phyloP scores from a whole-genome alignment of 805 yeast species.

The Cyberlindnera euphorbiiphila region DNA sequence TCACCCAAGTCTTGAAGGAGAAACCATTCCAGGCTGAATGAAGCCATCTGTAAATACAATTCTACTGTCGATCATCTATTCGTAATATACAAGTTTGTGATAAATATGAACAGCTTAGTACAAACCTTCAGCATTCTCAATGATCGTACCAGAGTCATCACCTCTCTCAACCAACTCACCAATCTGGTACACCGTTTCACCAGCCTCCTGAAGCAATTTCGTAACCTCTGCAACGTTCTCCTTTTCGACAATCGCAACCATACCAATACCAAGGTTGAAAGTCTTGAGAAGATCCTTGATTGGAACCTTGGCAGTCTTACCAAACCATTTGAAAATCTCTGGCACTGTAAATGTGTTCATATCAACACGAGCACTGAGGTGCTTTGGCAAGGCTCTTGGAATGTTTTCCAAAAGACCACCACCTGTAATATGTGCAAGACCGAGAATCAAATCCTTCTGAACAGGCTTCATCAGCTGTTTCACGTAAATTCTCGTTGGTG shows the following conservation, averaged over 20 bases:
- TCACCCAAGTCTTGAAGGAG: conserved; percentile 34
- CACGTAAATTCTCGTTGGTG: conserved; percentile 93
- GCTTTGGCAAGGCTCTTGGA: conserved; percentile 87
- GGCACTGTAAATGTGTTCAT: conserved; percentile 80
- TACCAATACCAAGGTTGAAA: conserved; percentile 93
- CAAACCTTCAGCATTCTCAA: conserved; percentile 33
- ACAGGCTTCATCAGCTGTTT: conserved; percentile 80
- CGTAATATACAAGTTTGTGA: conserved; percentile 2
- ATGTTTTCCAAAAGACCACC: conserved; percentile 96
- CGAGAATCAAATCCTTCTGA: conserved; percentile 64
- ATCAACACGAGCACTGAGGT: conserved; percentile 78
- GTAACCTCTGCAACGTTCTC: conserved; percentile 59
- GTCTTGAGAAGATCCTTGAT: conserved; percentile 81
- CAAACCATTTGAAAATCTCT: conserved; percentile 90
- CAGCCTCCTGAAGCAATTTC: conserved; percentile 51
- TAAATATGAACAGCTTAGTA: conserved; percentile 3
- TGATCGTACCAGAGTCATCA: conserved; percentile 48
- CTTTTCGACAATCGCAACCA: conserved; percentile 80
- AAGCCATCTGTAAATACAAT: neutral
- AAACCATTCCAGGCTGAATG: conserved; percentile 34
- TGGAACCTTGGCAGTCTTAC: conserved; percentile 88
- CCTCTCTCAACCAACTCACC: conserved; percentile 53
- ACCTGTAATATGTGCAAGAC: conserved; percentile 96
- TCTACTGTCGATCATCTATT: no score
- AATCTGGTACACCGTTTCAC: conserved; percentile 71